Evolutionary conservation across 805 yeast species (phyloP).

Genomic region (Candida insectalens): DNA sequence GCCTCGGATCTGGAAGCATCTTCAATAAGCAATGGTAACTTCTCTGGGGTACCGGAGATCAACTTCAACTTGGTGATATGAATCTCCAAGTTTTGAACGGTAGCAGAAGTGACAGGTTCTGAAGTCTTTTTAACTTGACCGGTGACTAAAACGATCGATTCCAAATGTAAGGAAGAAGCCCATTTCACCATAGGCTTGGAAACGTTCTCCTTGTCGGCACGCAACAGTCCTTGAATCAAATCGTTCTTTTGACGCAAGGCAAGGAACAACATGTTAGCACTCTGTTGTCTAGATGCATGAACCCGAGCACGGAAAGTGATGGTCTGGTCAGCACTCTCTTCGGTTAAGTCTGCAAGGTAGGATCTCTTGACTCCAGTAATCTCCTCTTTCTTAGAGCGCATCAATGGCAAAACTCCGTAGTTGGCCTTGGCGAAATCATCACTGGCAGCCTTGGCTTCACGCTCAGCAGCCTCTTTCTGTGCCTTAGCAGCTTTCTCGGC

Average conservation of each 20-base stretch:
- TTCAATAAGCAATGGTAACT: conserved; percentile 89
- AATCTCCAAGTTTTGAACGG: conserved; percentile 85
- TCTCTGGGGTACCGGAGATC: conserved; percentile 82
- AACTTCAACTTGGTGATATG: conserved; percentile 64
- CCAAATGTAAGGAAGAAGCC: conserved; percentile 79
- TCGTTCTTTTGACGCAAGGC: conserved; percentile 86
- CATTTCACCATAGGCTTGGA: conserved; percentile 97
- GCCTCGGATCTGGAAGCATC: conserved; percentile 94
- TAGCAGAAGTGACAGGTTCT: conserved; percentile 81
- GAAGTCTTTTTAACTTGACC: conserved; percentile 80
- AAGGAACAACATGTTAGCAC: conserved; percentile 87
- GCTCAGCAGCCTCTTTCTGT: conserved; percentile 80
- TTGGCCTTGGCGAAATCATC: conserved; percentile 79
- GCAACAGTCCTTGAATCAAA: conserved; percentile 76
- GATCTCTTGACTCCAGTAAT: conserved; percentile 62
- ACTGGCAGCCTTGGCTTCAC: conserved; percentile 55
- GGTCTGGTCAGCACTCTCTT: conserved; percentile 61
- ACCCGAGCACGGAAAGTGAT: conserved; percentile 89
- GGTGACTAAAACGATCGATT: conserved; percentile 83
- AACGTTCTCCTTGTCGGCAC: conserved; percentile 57
- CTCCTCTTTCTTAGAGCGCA: conserved; percentile 46
- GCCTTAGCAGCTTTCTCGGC: conserved; percentile 85
- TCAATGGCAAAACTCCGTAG: conserved; percentile 85
- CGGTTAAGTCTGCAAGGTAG: conserved; percentile 44
- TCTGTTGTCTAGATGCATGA: conserved; percentile 89